Evolutionary conservation across 2,329 filamentous ascomycete genomes (phyloP), one percentile per base, ranked within the genome.

Genomic region (Monosporascus sp.): DNA sequence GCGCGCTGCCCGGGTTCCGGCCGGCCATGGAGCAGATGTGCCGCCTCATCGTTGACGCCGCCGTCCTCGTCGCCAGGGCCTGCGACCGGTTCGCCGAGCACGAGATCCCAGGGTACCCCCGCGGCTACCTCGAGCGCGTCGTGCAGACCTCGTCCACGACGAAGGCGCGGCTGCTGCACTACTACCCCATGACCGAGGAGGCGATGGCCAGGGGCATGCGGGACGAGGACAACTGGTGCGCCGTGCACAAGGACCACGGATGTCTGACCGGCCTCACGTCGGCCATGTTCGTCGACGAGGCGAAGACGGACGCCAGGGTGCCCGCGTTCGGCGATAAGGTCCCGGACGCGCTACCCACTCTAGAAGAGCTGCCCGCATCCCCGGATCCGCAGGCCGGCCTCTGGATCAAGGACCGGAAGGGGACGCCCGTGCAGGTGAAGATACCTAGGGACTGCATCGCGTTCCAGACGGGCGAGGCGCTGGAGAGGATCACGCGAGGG

Each of bases 281-380:
- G 2, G 92, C 93, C 61, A 96, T 97, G 91, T 97, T 96, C 70
- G 81, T 97, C 57, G 91, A 97, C 66, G 93, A 97, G 73, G 72
- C 68, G 24, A 65, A 61, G 45, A 65, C 66, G 9, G 61, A 69
- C 37, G 61, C 66, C 26, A 66, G 70, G 36, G 67, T 69, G 55
- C 62, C 75, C 57, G 57, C 63, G 54, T 63, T 73, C 43, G 66
- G 74, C 1, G 69, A 69, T 6, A 57, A 50, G 49, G 57, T 61
- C 5, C 64, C 63, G 20, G 55, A 58, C 38, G 67, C 75, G 2
- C 70, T 75, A 8, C 60, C 79, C 2, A 76, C 81, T 0, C 78
- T 96, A 0, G 74, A 80, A 0, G 93, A 97, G 72, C 81, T 97
- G 0, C 69, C 84, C 1, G 67, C 78, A 0, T 91, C 90, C 3